Percentiles rank a stretch among this genome's conserved stretches.
phyloP scores from a whole-genome alignment of 805 yeast genomes.

The Saccharomycopsis malanga region DNA sequence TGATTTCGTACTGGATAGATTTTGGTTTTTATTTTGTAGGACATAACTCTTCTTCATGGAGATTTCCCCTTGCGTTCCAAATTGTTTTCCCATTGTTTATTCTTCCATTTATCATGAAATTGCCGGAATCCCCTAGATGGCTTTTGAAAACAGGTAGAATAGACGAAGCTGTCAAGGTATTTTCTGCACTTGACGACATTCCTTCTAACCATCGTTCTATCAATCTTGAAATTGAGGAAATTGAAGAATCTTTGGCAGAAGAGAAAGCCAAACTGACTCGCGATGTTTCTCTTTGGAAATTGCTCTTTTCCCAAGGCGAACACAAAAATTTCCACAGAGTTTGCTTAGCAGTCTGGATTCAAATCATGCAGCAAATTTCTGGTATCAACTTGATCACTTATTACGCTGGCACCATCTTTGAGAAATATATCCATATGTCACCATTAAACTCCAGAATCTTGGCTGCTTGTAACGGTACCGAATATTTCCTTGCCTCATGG shows the following conservation, averaged over 20 bases:
- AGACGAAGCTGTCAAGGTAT: conserved; percentile 15
- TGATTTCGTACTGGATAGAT: conserved; percentile 68
- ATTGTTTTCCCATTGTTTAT: conserved; percentile 40
- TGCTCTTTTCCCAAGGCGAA: conserved; percentile 39
- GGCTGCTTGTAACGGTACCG: conserved; percentile 59
- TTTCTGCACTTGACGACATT: conserved; percentile 15
- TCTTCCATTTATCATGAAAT: conserved; percentile 23
- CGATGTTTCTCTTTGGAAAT: conserved; percentile 28
- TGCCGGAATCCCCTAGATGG: conserved; percentile 55
- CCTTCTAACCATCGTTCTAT: conserved; percentile 2
- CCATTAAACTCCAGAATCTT: conserved; percentile 50
- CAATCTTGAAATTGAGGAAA: conserved; percentile 12
- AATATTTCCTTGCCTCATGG: conserved; percentile 46
- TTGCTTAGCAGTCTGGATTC: conserved; percentile 54
- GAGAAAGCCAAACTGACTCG: conserved; percentile 46
- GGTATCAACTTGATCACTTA: conserved; percentile 67
- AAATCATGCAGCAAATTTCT: conserved; percentile 63
- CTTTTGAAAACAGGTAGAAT: conserved; percentile 30
- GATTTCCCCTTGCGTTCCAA: conserved; percentile 74
- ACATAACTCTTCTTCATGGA: conserved; percentile 38
- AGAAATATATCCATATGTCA: conserved; percentile 42
- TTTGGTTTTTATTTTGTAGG: conserved; percentile 56
- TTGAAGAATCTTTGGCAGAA: conserved; percentile 1
- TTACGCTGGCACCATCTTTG: conserved; percentile 52
- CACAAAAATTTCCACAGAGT: conserved; percentile 57